Evolutionary conservation across 2,329 filamentous ascomycete species (phyloP), one percentile per base, ranked within the genome.

Genomic region (Chaetomiaceae sp.): DNA sequence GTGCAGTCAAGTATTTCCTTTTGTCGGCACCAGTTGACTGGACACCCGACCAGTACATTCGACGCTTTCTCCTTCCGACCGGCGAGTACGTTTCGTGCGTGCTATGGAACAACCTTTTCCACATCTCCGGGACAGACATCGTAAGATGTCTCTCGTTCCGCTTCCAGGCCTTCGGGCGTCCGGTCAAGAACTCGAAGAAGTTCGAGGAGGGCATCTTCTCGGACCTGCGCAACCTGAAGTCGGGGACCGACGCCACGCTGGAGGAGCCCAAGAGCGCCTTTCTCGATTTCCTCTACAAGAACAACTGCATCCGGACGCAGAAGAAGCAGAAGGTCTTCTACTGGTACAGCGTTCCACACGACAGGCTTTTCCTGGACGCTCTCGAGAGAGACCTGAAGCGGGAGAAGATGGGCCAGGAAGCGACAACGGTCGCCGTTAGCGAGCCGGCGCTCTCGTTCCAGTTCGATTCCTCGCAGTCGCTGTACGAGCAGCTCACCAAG

Each of bases 251-350:
- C 77, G 94, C 94, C 45, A 96, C 94, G 38, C 84, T 99, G 56
- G 94, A 99, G 75, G 94, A 99, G 77, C 94, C 94, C 52, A 99
- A 99, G 81, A 97, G 92, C 75, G 87, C 89, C 1, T 99, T 99
- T 75, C 82, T 99, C 58, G 94, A 99, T 73, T 99, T 97, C 71
- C 80, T 99, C 40, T 99, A 99, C 84, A 99, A 99, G 82, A 99
- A 99, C 82, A 99, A 99, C 79, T 99, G 94, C 81, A 99, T 99
- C 65, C 87, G 94, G 64, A 99, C 94, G 34, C 94, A 99, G 74
- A 99, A 99, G 84, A 99, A 99, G 81, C 94, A 99, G 70, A 99
- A 99, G 79, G 94, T 99, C 61, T 99, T 99, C 69, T 99, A 97
- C 77, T 99, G 94, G 94, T 99, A 97, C 75, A 96, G 91, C 76